These are phyloP conservation scores for Blastomyces silverae DNA, from an alignment of 2,329 filamentous ascomycete species.

Conservation along the genomic window DNA sequence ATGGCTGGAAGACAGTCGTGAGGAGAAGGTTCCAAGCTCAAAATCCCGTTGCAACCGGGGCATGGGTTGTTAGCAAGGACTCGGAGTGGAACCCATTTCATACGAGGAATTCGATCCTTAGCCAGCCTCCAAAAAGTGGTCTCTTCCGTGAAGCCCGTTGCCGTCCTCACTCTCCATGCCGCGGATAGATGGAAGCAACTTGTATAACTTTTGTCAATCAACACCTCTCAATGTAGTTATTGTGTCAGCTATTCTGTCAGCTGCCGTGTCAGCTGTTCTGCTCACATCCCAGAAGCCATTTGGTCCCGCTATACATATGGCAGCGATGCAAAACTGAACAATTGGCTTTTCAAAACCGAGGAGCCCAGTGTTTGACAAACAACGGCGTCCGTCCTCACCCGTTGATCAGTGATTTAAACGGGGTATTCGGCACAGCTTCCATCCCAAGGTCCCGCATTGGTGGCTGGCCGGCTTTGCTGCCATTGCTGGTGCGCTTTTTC, in stretches of 20 bases:
- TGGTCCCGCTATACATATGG: neutral
- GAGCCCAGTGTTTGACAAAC: neutral
- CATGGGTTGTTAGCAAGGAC: neutral
- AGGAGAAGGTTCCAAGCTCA: neutral
- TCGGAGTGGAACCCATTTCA: neutral
- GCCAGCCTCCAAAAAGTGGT: neutral
- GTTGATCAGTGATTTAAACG: neutral
- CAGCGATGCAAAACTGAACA: neutral
- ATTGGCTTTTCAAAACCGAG: neutral
- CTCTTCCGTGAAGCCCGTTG: neutral
- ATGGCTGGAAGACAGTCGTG: neutral
- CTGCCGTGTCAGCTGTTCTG: neutral
- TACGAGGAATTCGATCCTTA: conserved; percentile 5
- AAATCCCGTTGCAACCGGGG: conserved; percentile 9
- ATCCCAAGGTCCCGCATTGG: neutral
- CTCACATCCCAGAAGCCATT: neutral
- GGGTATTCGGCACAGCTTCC: neutral
- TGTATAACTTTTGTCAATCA: neutral
- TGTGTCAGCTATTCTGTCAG: neutral
- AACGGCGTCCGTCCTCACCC: neutral
- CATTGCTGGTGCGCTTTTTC: neutral
- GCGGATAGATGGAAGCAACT: neutral
- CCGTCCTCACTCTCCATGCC: neutral
- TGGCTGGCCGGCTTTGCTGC: neutral
- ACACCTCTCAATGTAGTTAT: neutral